Conservation (phyloP, 2,329 filamentous ascomycete species). For the Pseudocercospora pini-densiflorae region DNA sequence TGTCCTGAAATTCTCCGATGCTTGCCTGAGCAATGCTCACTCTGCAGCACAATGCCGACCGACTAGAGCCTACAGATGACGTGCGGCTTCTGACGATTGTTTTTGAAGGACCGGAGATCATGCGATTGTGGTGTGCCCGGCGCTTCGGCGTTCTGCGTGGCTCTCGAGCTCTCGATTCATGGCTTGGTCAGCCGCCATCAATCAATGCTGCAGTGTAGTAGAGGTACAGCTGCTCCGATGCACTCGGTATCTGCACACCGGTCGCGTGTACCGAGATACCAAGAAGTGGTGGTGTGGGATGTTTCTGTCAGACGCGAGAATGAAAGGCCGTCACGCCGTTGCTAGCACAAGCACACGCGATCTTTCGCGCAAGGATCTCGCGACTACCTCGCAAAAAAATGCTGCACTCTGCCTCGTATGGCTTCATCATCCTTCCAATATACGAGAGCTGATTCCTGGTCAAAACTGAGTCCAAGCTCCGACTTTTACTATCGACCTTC, state of each 20-base stretch:
- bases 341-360: not conserved
- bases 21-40: not conserved
- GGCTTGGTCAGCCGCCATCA: not conserved
- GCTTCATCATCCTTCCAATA: constrained; percentile 18
- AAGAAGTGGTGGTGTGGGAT: constrained; percentile 1
- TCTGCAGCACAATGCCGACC: not conserved
- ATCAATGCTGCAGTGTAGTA: not conserved
- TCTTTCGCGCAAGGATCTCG: not conserved
- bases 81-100: too few species aligned
- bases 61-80: too few species aligned
- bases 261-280: not conserved
- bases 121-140: not conserved
- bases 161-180: not conserved
- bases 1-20: too few species aligned
- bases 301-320: not conserved
- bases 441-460: constrained; percentile 19
- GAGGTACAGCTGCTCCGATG: not conserved
- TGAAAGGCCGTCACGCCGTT: not conserved
- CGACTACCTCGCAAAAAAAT: not conserved
- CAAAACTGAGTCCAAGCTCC: constrained; percentile 17
- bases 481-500: constrained; percentile 28
- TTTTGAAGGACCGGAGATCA: not conserved
- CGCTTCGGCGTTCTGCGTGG: not conserved
- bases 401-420: constrained; percentile 13
- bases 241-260: not conserved